Evolutionary conservation across 2,329 filamentous ascomycete genomes (phyloP).

Genomic region (Fusarium denticulatum): DNA sequence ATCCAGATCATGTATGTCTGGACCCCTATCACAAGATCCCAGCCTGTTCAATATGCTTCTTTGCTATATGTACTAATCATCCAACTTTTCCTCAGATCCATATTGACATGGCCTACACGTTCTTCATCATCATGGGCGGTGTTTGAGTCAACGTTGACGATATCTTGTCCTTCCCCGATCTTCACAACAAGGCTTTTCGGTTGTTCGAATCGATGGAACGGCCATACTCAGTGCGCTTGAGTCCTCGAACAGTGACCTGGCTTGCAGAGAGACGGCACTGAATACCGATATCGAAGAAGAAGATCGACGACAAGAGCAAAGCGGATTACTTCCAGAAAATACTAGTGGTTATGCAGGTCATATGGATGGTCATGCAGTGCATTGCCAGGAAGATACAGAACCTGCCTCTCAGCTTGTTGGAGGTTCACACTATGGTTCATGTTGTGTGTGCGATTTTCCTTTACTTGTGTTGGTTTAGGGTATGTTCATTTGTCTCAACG

Average conservation of each 20-base stretch:
- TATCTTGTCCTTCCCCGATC: conserved; percentile 1
- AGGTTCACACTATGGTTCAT: conserved; percentile 44
- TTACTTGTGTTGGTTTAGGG: conserved; percentile 35
- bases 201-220: neutral
- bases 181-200: neutral
- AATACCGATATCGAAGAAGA: neutral
- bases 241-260: neutral
- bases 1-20: neutral
- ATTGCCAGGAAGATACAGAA: conserved; percentile 44
- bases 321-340: conserved; percentile 48
- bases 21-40: neutral
- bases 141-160: conserved; percentile 30
- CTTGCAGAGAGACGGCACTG: conserved; percentile 17
- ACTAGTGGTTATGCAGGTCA: conserved; percentile 51
- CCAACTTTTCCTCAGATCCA: neutral
- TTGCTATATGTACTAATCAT: neutral
- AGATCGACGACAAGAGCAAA: conserved; percentile 52
- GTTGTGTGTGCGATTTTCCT: conserved; percentile 32
- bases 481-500: neutral
- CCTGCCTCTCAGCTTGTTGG: conserved; percentile 51
- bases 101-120: conserved; percentile 38
- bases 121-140: conserved; percentile 47
- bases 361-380: conserved; percentile 51
- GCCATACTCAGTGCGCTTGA: conserved; percentile 3
- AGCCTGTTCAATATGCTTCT: neutral